Evolutionary conservation across 495 filamentous ascomycete species (phyloP).

Genomic region (Lasiosphaeris hirsuta): DNA sequence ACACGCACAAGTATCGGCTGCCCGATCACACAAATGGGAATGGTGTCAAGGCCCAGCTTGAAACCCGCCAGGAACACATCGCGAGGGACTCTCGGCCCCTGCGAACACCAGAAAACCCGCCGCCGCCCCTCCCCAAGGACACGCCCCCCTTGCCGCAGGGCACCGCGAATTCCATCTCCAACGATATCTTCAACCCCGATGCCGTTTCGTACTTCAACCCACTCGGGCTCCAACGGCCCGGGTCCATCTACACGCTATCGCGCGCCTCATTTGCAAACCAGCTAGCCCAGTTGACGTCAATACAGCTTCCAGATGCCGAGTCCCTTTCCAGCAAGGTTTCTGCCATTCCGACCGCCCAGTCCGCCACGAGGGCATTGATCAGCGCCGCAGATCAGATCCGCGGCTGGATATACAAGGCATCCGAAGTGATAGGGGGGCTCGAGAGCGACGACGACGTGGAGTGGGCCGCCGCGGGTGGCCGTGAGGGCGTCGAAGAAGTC

Average conservation of each 20-base stretch:
- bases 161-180: slow-evolving; percentile 14
- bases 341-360: slow-evolving; percentile 74
- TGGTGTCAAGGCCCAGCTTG: slow-evolving; percentile 55
- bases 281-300: slow-evolving; percentile 78
- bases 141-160: slow-evolving; percentile 35
- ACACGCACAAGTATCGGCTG: slow-evolving; percentile 62
- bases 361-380: slow-evolving; percentile 72
- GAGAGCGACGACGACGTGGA: slow-evolving; percentile 95
- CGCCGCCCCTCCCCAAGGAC: slow-evolving; percentile 48
- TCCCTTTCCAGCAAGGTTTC: slow-evolving; percentile 76
- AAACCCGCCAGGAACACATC: slow-evolving; percentile 50
- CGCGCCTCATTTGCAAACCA: slow-evolving; percentile 88
- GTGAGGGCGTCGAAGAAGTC: slow-evolving; percentile 84
- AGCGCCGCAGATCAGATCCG: slow-evolving; percentile 85
- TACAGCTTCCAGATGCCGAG: slow-evolving; percentile 78
- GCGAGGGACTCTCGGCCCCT: slow-evolving; percentile 41
- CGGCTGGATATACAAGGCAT: slow-evolving; percentile 87
- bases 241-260: slow-evolving; percentile 85
- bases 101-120: slow-evolving; percentile 30
- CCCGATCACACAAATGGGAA: slow-evolving; percentile 59
- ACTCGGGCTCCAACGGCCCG: slow-evolving; percentile 57
- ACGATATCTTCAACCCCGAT: slow-evolving; percentile 39
- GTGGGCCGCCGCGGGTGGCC: slow-evolving; percentile 90
- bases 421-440: slow-evolving; percentile 76
- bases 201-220: slow-evolving; percentile 49